Percentiles rank a stretch among this genome's conserved stretches.
These are phyloP conservation scores for Aspergillus latus DNA, from an alignment of 2,329 filamentous ascomycete genomes.

Conservation along the genomic window DNA sequence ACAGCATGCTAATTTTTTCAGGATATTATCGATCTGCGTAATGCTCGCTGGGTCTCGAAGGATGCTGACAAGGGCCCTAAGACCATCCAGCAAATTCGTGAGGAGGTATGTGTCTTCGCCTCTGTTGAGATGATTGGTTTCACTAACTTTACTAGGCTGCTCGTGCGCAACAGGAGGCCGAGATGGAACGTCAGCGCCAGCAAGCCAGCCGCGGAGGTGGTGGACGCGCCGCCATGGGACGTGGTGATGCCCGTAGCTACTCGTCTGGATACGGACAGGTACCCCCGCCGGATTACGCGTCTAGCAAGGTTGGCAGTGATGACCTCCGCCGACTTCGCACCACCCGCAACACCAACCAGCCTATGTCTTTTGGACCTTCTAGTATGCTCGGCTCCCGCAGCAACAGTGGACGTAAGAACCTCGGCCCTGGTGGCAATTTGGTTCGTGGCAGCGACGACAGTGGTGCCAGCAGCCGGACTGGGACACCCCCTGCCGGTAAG, in stretches of 20 bases:
- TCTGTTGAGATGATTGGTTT: not conserved
- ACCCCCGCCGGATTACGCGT: constrained; percentile 66
- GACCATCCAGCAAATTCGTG: constrained; percentile 89
- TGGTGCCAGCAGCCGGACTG: constrained; percentile 81
- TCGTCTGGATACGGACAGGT: constrained; percentile 68
- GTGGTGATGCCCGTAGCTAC: constrained; percentile 84
- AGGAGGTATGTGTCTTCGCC: constrained; percentile 57
- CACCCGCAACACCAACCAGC: constrained; percentile 63
- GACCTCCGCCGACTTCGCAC: constrained; percentile 77
- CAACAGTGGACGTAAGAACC: constrained; percentile 73
- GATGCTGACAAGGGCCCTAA: constrained; percentile 92
- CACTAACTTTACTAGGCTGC: constrained; percentile 51
- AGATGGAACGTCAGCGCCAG: constrained; percentile 59
- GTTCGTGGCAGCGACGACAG: constrained; percentile 79
- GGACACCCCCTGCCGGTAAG: constrained; percentile 72
- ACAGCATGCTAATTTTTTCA: constrained; percentile 22
- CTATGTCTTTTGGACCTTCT: constrained; percentile 71
- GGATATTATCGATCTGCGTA: constrained; percentile 84
- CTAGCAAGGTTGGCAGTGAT: constrained; percentile 85
- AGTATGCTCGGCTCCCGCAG: constrained; percentile 87
- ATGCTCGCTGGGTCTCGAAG: constrained; percentile 77
- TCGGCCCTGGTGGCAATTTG: constrained; percentile 72
- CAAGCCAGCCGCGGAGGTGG: constrained; percentile 62
- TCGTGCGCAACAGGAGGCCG: constrained; percentile 77
- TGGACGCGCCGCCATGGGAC: constrained; percentile 69